These are phyloP conservation scores for Ustilago hordei DNA, from an alignment of 1,284 basidiomycete species.

Conservation along the genomic window DNA sequence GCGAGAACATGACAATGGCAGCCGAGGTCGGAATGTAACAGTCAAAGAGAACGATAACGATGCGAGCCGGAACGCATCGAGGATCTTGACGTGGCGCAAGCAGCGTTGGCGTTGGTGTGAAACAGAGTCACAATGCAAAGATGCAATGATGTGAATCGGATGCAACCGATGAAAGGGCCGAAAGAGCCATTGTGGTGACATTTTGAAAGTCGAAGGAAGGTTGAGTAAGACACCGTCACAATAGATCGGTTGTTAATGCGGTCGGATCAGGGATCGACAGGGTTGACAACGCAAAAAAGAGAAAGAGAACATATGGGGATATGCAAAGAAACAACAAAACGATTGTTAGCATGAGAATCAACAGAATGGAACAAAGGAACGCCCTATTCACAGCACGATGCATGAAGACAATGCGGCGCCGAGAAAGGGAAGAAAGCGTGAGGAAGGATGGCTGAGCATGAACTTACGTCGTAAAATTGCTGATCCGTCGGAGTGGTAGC, in stretches of 20 bases:
- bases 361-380: conserved; percentile 8
- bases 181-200: background rate
- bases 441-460: background rate
- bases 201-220: background rate
- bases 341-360: conserved; percentile 9
- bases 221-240: background rate
- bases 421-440: background rate
- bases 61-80: background rate
- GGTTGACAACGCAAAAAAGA: background rate
- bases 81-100: background rate
- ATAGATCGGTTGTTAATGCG: background rate
- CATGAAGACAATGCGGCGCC: background rate
- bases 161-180: background rate
- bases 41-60: background rate
- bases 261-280: background rate
- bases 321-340: conserved; percentile 1
- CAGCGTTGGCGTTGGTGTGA: background rate
- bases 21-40: background rate
- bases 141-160: background rate
- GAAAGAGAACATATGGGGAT: conserved; percentile 4
- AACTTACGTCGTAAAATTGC: conserved; percentile 62
- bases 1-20: conserved; percentile 1
- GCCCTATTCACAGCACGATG: background rate
- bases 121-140: conserved; percentile 5
- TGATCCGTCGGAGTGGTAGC: conserved; percentile 62